Percentiles rank a stretch among this genome's conserved stretches.
phyloP scores from a whole-genome alignment of 371 early-diverging fungal species.

The Mortierella sp. region DNA sequence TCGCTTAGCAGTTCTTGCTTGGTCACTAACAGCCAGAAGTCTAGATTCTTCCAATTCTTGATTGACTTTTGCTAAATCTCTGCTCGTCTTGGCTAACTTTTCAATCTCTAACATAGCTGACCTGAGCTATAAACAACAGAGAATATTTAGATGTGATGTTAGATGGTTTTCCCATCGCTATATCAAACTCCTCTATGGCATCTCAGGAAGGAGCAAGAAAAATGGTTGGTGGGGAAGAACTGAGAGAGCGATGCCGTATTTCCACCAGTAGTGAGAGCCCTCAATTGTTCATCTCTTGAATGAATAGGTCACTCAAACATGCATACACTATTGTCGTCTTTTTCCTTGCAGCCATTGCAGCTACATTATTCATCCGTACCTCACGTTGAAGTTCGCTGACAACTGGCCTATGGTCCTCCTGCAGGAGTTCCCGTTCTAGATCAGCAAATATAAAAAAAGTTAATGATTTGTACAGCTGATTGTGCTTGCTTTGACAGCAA shows the following conservation, averaged over 20 bases:
- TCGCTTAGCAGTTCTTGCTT: slow-evolving; percentile 44
- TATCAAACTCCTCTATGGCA: background rate
- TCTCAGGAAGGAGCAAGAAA: background rate
- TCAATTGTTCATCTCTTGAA: background rate
- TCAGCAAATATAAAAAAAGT: background rate
- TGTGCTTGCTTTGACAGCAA: background rate
- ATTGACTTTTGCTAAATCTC: slow-evolving; percentile 44
- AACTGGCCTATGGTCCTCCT: slow-evolving; percentile 49
- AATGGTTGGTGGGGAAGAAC: background rate
- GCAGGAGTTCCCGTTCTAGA: slow-evolving; percentile 38
- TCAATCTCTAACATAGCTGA: slow-evolving; percentile 46
- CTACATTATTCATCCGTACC: slow-evolving; percentile 22
- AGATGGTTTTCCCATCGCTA: background rate
- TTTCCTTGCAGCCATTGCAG: background rate
- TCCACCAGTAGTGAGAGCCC: slow-evolving; percentile 3
- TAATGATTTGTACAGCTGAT: background rate
- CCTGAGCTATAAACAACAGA: slow-evolving; percentile 28
- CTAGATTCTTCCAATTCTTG: slow-evolving; percentile 48
- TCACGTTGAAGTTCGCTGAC: slow-evolving; percentile 56
- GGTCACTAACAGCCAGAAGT: slow-evolving; percentile 44
- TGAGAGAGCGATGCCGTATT: background rate
- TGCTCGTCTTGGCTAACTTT: slow-evolving; percentile 44
- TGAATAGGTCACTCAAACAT: background rate
- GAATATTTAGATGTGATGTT: background rate
- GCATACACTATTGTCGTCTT: background rate